Conservation (phyloP, 495 filamentous ascomycete genomes). For the Recurvomyces mirabilis region DNA sequence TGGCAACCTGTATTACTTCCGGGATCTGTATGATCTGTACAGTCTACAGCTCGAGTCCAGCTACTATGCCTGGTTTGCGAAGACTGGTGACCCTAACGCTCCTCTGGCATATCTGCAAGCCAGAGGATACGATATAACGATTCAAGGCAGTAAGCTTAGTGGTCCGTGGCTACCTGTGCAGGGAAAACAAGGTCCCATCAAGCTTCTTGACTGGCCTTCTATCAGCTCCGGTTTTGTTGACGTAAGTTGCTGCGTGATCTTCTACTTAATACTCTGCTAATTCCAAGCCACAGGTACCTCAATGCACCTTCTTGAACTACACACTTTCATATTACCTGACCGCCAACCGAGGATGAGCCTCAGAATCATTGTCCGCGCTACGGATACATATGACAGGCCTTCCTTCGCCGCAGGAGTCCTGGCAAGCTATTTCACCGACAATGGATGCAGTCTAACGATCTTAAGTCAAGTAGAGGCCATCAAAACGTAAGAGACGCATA, state of each 20-base stretch:
- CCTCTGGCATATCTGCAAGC: constrained; percentile 10
- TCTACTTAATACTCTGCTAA: not conserved
- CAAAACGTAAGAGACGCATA: too few relatives aligned
- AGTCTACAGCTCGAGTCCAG: constrained; percentile 4
- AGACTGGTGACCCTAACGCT: constrained; percentile 13
- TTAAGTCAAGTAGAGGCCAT: too few relatives aligned
- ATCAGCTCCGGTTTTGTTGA: constrained; percentile 9
- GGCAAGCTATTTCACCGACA: too few relatives aligned
- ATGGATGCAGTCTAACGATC: too few relatives aligned
- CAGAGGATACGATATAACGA: constrained; percentile 7
- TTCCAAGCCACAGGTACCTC: not conserved
- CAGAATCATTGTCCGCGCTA: not conserved
- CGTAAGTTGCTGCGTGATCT: not conserved
- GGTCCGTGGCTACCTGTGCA: constrained; percentile 12
- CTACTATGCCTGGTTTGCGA: constrained; percentile 11
- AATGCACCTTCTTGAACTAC: not conserved
- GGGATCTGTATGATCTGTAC: constrained; percentile 9
- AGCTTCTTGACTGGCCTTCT: constrained; percentile 11
- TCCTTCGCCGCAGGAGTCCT: too few relatives aligned
- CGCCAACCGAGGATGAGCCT: not conserved
- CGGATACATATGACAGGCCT: too few relatives aligned
- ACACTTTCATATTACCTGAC: not conserved
- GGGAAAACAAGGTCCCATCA: constrained; percentile 8
- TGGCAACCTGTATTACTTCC: constrained; percentile 7
- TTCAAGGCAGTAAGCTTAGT: constrained; percentile 3